These are phyloP conservation scores for Ophiostoma populinum DNA, from an alignment of 2,329 filamentous ascomycete species.

Conservation along the genomic window DNA sequence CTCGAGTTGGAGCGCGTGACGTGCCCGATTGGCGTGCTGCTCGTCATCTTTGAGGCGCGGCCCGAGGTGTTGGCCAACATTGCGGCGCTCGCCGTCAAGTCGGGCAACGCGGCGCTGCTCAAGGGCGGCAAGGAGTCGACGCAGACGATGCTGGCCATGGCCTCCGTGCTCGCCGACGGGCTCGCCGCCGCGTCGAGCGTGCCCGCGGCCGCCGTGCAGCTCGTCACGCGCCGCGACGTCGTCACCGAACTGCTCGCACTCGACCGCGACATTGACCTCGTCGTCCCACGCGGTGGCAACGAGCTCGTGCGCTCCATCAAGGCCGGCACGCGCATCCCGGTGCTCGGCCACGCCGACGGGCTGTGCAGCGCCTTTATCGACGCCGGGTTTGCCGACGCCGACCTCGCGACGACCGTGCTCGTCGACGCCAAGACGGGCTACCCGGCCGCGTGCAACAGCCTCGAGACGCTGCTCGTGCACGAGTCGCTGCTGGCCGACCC, in stretches of 20 bases:
- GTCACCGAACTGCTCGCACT: conserved; percentile 76
- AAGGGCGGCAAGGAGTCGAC: conserved; percentile 96
- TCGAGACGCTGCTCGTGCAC: conserved; percentile 85
- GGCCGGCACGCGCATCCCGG: conserved; percentile 78
- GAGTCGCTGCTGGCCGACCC: conserved; percentile 38
- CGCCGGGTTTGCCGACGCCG: conserved; percentile 39
- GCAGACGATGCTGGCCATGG: conserved; percentile 86
- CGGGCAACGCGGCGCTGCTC: conserved; percentile 87
- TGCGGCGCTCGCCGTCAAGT: conserved; percentile 87
- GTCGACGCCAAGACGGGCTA: conserved; percentile 91
- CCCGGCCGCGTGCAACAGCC: conserved; percentile 82
- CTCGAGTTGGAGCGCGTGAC: conserved; percentile 75
- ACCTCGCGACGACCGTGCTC: conserved; percentile 58
- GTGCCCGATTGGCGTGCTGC: conserved; percentile 88
- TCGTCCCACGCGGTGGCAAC: conserved; percentile 82
- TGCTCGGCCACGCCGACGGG: conserved; percentile 89
- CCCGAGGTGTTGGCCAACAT: conserved; percentile 99
- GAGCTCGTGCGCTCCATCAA: conserved; percentile 85
- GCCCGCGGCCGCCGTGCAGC: conserved; percentile 74
- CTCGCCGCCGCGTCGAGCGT: conserved; percentile 73
- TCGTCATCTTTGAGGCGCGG: conserved; percentile 96
- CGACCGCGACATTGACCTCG: conserved; percentile 80
- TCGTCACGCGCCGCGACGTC: conserved; percentile 82
- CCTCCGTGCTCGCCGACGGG: conserved; percentile 64
- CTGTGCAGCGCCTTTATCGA: conserved; percentile 80